phyloP scores from a whole-genome alignment of 139 green algal genomes.

The Edaphochlamys debaryana region DNA sequence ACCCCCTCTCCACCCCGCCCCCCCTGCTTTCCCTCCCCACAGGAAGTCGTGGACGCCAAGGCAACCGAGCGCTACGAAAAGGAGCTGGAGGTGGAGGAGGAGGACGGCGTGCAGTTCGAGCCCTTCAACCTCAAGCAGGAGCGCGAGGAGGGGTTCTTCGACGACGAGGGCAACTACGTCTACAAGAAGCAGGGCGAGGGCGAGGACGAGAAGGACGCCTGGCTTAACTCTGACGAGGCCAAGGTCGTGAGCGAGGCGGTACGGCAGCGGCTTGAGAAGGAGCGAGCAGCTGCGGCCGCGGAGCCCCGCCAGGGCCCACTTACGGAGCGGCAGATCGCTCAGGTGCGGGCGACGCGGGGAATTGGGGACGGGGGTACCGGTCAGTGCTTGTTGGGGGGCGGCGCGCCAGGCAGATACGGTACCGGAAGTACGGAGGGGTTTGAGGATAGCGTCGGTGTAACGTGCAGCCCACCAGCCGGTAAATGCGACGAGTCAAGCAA shows the following conservation, averaged over 20 bases:
- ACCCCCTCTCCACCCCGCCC: too few relatives aligned
- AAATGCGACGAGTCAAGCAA: too few relatives aligned
- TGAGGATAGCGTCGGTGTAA: too few relatives aligned
- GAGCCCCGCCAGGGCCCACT: slow-evolving; percentile 51
- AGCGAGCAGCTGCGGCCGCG: slow-evolving; percentile 31
- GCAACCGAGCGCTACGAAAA: slow-evolving; percentile 45
- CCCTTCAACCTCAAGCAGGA: slow-evolving; percentile 85
- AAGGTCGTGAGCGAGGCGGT: slow-evolving; percentile 63
- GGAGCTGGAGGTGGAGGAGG: slow-evolving; percentile 56
- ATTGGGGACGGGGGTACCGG: neutral
- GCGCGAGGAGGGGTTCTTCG: slow-evolving; percentile 75
- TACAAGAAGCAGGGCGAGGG: slow-evolving; percentile 57
- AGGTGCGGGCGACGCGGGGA: slow-evolving; percentile 22
- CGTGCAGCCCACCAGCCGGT: too few relatives aligned
- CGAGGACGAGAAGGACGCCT: slow-evolving; percentile 67
- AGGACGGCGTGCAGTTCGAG: slow-evolving; percentile 74
- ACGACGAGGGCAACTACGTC: slow-evolving; percentile 81
- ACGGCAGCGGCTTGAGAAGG: slow-evolving; percentile 51
- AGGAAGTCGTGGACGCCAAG: too few relatives aligned
- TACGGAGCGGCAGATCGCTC: slow-evolving; percentile 64
- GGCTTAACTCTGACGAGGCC: slow-evolving; percentile 70
- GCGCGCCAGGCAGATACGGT: too few relatives aligned
- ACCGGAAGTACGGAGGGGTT: too few relatives aligned
- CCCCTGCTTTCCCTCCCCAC: too few relatives aligned
- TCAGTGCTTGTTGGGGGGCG: neutral